A percentile compares a stretch with the other conserved stretches of the same genome.
Evolutionary conservation across 2,329 filamentous ascomycete genomes (phyloP).

Genomic region (Microsporum canis): DNA sequence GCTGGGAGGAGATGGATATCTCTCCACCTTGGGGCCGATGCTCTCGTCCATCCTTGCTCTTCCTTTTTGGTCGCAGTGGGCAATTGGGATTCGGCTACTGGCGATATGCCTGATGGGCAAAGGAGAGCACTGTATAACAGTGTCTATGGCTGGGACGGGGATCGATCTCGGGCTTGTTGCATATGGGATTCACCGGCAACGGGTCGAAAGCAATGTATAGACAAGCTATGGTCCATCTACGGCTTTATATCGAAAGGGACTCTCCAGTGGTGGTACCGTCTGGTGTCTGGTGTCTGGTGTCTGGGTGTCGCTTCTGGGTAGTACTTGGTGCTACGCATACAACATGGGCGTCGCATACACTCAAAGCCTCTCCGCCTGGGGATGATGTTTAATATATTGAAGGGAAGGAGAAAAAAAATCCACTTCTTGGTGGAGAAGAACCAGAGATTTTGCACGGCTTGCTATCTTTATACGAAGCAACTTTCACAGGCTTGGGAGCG

Average conservation of each 20-base stretch:
- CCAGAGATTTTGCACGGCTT: neutral
- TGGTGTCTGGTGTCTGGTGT: no score
- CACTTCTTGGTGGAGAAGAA: neutral
- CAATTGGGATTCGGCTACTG: neutral
- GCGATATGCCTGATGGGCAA: neutral
- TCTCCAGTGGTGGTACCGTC: no score
- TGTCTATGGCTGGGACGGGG: neutral
- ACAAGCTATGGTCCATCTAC: neutral
- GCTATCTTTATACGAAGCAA: neutral
- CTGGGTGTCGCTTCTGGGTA: neutral
- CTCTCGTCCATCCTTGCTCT: neutral
- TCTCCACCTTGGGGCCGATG: neutral
- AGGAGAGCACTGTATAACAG: neutral
- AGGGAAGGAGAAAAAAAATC: neutral
- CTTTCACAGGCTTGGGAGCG: neutral
- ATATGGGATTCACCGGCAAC: constrained; percentile 3
- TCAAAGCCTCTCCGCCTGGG: neutral
- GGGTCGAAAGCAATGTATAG: neutral
- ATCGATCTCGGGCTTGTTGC: neutral
- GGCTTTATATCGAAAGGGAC: neutral
- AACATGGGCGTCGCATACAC: neutral
- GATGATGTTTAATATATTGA: neutral
- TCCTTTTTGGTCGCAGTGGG: neutral
- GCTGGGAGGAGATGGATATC: neutral
- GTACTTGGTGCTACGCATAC: neutral